Conservation (phyloP, 345 rosid genomes). For the Eucalyptus pauciflora region DNA sequence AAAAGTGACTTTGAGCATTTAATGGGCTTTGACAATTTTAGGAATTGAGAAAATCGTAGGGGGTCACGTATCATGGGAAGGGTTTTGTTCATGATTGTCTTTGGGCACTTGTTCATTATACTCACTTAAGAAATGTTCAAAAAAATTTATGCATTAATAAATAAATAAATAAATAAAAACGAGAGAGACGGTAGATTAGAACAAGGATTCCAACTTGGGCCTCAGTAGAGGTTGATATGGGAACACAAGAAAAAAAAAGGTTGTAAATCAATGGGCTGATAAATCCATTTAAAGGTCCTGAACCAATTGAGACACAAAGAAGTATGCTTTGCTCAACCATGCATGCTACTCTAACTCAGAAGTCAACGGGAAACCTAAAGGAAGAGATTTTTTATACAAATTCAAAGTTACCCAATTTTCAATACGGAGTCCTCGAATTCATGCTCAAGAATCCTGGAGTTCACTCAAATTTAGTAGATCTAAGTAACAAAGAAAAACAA, state of each 20-base stretch:
- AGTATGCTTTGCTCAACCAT: neutral
- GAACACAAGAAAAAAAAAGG: neutral
- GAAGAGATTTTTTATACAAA: neutral
- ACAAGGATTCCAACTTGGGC: neutral
- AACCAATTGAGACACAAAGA: neutral
- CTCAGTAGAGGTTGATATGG: neutral
- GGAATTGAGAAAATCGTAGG: neutral
- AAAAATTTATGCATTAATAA: neutral
- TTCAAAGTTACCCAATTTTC: neutral
- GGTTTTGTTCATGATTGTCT: too few species aligned
- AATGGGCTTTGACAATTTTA: neutral
- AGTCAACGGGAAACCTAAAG: neutral
- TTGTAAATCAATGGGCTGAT: neutral
- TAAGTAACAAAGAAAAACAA: neutral
- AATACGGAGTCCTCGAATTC: neutral
- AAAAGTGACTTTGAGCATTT: neutral
- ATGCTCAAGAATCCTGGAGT: neutral
- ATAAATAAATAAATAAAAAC: fast-evolving
- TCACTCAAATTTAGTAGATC: neutral
- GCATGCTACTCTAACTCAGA: neutral
- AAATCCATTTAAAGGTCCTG: neutral
- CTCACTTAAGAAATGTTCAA: neutral
- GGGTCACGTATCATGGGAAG: neutral
- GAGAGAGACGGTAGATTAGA: neutral
- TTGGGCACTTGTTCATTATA: too few species aligned